Conservation (phyloP, 805 yeast genomes). For the Candida chilensis region DNA sequence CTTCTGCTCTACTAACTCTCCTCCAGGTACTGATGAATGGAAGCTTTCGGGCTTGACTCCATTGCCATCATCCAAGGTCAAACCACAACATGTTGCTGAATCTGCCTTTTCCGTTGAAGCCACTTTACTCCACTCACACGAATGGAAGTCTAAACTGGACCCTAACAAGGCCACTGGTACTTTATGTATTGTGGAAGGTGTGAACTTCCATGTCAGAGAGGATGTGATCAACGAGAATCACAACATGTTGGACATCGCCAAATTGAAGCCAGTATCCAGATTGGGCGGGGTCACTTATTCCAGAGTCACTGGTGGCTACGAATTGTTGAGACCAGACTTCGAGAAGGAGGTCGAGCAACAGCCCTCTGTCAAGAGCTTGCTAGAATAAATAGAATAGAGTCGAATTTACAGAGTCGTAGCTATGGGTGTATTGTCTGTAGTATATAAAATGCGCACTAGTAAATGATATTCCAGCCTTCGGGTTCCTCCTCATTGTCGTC, state of each 20-base stretch:
- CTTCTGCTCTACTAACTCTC: slow-evolving; percentile 34
- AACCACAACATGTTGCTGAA: slow-evolving; percentile 51
- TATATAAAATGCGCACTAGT: no score
- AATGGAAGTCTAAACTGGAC: slow-evolving; percentile 30
- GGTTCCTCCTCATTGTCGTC: no score
- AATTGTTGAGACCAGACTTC: slow-evolving; percentile 33
- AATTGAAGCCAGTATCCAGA: slow-evolving; percentile 45
- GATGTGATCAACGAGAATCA: slow-evolving; percentile 35
- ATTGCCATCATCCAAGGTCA: slow-evolving; percentile 30
- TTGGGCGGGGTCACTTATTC: slow-evolving; percentile 43
- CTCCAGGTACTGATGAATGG: slow-evolving; percentile 46
- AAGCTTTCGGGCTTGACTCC: slow-evolving; percentile 44
- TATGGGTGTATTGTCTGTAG: no score
- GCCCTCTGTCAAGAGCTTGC: no score
- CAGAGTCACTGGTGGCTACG: slow-evolving; percentile 34
- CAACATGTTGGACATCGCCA: slow-evolving; percentile 30
- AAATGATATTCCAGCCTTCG: no score
- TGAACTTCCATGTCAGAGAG: slow-evolving; percentile 47
- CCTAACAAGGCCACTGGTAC: slow-evolving; percentile 25
- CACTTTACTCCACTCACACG: slow-evolving; percentile 32
- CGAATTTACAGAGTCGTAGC: no score
- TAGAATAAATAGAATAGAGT: no score
- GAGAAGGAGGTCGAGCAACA: no score
- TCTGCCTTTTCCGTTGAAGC: slow-evolving; percentile 53
- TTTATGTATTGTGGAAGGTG: slow-evolving; percentile 41